Percentiles rank a stretch among this genome's conserved stretches.
Conservation (phyloP, 306 rosid genomes). For the Trifolium pratense region DNA sequence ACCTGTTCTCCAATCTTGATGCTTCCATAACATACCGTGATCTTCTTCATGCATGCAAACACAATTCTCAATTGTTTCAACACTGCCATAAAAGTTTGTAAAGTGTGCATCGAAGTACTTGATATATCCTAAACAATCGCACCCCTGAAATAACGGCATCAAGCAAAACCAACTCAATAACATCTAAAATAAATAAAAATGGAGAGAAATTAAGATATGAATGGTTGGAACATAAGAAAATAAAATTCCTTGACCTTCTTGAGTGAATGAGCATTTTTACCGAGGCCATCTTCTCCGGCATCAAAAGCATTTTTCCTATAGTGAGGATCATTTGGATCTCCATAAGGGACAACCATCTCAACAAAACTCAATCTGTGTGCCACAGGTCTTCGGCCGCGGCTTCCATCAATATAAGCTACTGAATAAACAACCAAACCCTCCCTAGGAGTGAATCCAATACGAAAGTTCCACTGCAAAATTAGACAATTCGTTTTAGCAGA, state of each 20-base stretch:
- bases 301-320: constrained; percentile 87
- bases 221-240: background rate
- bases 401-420: constrained; percentile 75
- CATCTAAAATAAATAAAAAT: constrained; percentile 21
- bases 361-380: constrained; percentile 79
- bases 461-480: constrained; percentile 80
- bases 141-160: constrained; percentile 61
- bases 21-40: constrained; percentile 85
- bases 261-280: constrained; percentile 84
- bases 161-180: constrained; percentile 29
- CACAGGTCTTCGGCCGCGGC: constrained; percentile 78
- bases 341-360: constrained; percentile 91
- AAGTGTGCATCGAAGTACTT: constrained; percentile 81
- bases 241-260: constrained; percentile 60
- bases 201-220: constrained; percentile 6
- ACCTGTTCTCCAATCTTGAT: constrained; percentile 91
- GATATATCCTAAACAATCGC: constrained; percentile 80
- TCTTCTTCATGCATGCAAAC: constrained; percentile 88
- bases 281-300: constrained; percentile 88
- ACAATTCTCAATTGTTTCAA: constrained; percentile 83
- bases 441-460: constrained; percentile 78
- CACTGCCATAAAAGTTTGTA: constrained; percentile 75
- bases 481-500: constrained; percentile 23
- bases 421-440: constrained; percentile 77
- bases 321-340: constrained; percentile 89